Base-by-base conservation (phyloP, 306 rosid species). In the Rubus parviflorus region DNA sequence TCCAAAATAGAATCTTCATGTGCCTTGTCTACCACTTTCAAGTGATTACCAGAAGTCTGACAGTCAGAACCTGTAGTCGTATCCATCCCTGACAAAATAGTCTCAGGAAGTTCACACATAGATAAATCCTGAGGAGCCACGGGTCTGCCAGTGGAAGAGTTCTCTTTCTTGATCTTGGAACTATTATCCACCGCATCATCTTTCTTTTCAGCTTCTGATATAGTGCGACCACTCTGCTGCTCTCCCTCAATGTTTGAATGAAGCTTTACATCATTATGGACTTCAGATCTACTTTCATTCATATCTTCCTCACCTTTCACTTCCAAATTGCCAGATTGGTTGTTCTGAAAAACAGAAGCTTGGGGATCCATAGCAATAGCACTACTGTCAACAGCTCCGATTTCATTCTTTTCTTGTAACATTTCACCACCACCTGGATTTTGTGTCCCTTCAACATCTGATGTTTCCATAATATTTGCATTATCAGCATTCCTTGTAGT, bases 1-100 rank as follows among this genome's bases (percentile, higher is more conserved):
- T 93, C 94, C 80, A 96, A 80, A 80, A 91, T 88, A 83, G 98
- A 96, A 80, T 96, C 98, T 82, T 91, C 99, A 75, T 71, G 91
- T 75, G 91, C 97, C 86, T 86, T 93, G 85, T 85, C 91, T 52
- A 81, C 70, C 80, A 88, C 75, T 83, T 85, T 91, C 83, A 80
- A 58, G 72, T 57, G 78, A 83, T 69, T 79, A 17, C 66, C 79
- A 56, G 87, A 72, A 83, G 85, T 78, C 74, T 85, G 90, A 80
- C 76, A 57, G 78, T 84, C 87, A 80, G 88, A 49, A 37, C 69
- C 84, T 67, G 75, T 73, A 80, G 83, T 49, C 71, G 88, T 46
- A 76, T 84, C 82, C 37, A 56, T 82, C 72, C 84, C 90, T 40
- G 81, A 41, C 14, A 64, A 51, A 56, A 65, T 72, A 83, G 83